Evolutionary conservation across 257 asterid species (phyloP).

Genomic region (Catharanthus roseus): DNA sequence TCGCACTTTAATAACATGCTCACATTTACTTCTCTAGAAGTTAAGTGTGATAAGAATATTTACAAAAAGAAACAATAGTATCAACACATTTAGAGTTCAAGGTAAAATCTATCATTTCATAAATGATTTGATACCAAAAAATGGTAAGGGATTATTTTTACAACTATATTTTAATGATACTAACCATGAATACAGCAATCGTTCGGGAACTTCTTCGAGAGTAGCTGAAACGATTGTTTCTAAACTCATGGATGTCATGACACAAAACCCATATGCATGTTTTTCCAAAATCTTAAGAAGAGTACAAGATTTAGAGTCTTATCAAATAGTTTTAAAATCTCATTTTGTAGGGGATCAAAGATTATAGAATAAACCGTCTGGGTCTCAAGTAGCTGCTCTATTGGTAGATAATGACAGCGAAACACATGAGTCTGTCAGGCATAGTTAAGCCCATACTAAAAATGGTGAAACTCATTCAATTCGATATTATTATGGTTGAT

Average conservation of each 20-base stretch:
- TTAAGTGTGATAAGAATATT: neutral
- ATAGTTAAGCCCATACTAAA: neutral
- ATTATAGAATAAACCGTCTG: neutral
- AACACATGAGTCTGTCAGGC: neutral
- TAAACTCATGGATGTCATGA: no score
- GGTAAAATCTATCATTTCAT: conserved; percentile 6
- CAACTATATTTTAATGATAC: no score
- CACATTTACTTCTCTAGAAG: no score
- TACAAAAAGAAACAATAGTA: neutral
- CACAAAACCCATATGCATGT: no score
- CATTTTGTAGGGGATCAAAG: neutral
- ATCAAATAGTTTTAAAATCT: no score
- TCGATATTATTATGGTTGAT: neutral
- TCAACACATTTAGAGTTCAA: neutral
- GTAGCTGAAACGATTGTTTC: no score
- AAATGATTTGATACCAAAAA: neutral
- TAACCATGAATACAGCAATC: no score
- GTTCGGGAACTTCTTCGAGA: no score
- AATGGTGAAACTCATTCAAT: no score
- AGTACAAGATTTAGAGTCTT: neutral
- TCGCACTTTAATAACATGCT: no score
- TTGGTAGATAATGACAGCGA: neutral
- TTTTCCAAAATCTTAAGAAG: neutral
- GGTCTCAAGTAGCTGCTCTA: no score
- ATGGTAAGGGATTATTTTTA: neutral